A percentile compares a stretch with the other conserved stretches of the same genome.
phyloP scores from a whole-genome alignment of 345 rosid genomes.

The Citrus sp. region DNA sequence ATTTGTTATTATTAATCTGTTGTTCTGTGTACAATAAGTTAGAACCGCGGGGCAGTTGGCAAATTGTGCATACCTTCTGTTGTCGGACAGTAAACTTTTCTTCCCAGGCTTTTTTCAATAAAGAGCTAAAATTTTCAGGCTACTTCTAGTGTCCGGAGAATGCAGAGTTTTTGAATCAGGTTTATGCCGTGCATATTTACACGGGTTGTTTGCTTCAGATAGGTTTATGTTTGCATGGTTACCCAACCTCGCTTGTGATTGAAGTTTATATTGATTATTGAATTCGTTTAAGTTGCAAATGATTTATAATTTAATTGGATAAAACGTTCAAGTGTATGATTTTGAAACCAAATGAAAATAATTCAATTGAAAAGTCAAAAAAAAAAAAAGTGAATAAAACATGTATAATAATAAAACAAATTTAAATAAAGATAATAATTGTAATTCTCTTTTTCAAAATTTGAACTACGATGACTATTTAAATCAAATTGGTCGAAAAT shows the following conservation, averaged over 20 bases:
- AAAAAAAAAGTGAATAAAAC: too few species aligned
- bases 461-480: too few species aligned
- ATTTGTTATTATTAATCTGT: constrained; percentile 13
- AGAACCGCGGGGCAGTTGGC: constrained; percentile 13
- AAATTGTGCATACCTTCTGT: constrained; percentile 29
- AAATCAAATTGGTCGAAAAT: too few species aligned
- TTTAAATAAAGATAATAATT: too few species aligned
- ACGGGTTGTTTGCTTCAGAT: too few species aligned
- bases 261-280: neutral
- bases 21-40: constrained; percentile 16
- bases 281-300: too few species aligned
- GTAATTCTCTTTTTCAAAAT: too few species aligned
- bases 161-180: neutral
- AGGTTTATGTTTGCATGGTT: neutral
- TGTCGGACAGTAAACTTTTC: constrained; percentile 20
- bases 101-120: constrained; percentile 27
- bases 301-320: neutral
- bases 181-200: neutral
- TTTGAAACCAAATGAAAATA: too few species aligned
- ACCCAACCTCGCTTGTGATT: neutral
- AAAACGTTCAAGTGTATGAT: neutral
- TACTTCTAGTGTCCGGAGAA: neutral
- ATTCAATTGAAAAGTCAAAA: too few species aligned
- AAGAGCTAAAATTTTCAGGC: constrained; percentile 15
- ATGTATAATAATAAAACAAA: too few species aligned